These are phyloP conservation scores for Cyclotella choctawhatcheeana DNA, from an alignment of 108 stramenopile species.

Conservation along the genomic window DNA sequence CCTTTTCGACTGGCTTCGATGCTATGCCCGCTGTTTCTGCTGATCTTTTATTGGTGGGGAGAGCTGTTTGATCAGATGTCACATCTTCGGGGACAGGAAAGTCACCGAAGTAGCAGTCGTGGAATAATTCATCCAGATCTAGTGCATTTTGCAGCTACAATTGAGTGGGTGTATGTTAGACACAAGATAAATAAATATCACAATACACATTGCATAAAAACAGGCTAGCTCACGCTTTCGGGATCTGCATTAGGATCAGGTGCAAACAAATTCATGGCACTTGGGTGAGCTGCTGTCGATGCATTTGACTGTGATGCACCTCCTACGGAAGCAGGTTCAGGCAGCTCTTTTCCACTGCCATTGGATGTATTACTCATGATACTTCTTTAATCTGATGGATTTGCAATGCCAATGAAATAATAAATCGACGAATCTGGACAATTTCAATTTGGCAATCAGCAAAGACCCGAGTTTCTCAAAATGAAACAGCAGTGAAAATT, in stretches of 20 bases:
- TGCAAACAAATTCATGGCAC: constrained; percentile 51
- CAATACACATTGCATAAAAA: background rate
- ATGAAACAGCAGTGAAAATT: no score
- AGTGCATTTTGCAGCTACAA: constrained; percentile 39
- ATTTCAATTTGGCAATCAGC: no score
- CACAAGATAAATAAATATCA: background rate
- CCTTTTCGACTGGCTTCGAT: background rate
- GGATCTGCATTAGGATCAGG: constrained; percentile 43
- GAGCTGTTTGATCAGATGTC: constrained; percentile 25
- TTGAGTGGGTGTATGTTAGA: background rate
- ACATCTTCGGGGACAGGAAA: constrained; percentile 58
- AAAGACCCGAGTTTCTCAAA: no score
- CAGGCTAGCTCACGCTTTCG: constrained; percentile 43
- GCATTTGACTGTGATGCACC: background rate
- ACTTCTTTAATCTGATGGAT: no score
- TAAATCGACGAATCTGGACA: no score
- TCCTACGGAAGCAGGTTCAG: background rate
- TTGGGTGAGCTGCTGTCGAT: constrained; percentile 10
- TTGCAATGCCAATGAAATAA: no score
- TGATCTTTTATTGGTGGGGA: constrained; percentile 50
- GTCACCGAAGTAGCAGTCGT: constrained; percentile 86
- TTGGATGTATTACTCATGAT: background rate
- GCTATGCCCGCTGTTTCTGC: constrained; percentile 49
- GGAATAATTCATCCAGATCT: constrained; percentile 88
- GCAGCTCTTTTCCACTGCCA: background rate